These are phyloP conservation scores for Elsinoe fawcettii DNA, from an alignment of 2,329 filamentous ascomycete species.

Conservation along the genomic window DNA sequence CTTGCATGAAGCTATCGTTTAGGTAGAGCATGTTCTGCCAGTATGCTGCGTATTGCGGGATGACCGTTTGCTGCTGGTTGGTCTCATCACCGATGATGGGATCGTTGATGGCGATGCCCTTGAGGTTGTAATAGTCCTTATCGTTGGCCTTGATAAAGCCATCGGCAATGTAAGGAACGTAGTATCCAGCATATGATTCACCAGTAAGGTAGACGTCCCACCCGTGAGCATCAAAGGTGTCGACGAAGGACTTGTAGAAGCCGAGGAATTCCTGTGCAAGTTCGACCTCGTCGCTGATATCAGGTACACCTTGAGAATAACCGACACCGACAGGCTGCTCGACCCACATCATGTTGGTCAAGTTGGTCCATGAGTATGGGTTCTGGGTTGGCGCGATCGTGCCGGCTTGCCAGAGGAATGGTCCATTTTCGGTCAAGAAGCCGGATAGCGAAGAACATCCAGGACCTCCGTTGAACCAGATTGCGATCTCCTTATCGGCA, in stretches of 20 bases:
- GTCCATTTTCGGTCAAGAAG: conserved; percentile 38
- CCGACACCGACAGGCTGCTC: conserved; percentile 41
- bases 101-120: conserved; percentile 44
- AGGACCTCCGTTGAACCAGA: conserved; percentile 36
- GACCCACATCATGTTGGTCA: conserved; percentile 70
- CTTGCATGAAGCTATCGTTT: conserved; percentile 36
- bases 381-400: conserved; percentile 35
- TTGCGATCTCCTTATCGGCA: conserved; percentile 43
- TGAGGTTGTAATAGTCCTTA: conserved; percentile 45
- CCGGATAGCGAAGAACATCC: conserved; percentile 38
- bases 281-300: conserved; percentile 42
- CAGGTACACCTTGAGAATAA: conserved; percentile 36
- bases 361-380: conserved; percentile 45
- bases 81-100: conserved; percentile 40
- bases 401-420: conserved; percentile 38
- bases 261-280: conserved; percentile 40
- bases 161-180: conserved; percentile 51
- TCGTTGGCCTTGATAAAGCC: conserved; percentile 46
- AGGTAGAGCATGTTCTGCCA: conserved; percentile 37
- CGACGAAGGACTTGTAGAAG: conserved; percentile 48
- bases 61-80: conserved; percentile 30
- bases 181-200: conserved; percentile 57
- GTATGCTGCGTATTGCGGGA: conserved; percentile 32
- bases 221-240: conserved; percentile 47
- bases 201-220: conserved; percentile 58